Evolutionary conservation across 2,329 filamentous ascomycete genomes (phyloP).

Genomic region (Hymenoscyphus fructigenus): DNA sequence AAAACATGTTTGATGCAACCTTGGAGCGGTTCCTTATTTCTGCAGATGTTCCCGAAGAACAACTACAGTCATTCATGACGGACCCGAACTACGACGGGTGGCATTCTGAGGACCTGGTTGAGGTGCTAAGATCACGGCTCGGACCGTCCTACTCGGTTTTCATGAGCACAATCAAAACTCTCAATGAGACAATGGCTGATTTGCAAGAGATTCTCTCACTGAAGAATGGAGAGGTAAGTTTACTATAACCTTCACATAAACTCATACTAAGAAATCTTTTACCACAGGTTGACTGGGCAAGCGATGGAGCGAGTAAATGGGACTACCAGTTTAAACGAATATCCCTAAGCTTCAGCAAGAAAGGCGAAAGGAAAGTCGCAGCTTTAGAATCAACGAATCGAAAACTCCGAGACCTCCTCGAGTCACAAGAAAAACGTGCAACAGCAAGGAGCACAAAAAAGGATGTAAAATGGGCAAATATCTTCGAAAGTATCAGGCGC

Average conservation of each 20-base stretch:
- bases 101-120: constrained; percentile 20
- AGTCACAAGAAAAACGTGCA: constrained; percentile 15
- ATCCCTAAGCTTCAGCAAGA: constrained; percentile 28
- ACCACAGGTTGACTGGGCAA: constrained; percentile 28
- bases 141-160: constrained; percentile 24
- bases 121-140: constrained; percentile 18
- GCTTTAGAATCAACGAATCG: constrained; percentile 25
- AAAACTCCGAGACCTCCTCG: constrained; percentile 24
- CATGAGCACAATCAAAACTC: constrained; percentile 25
- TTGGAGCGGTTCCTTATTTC: constrained; percentile 26
- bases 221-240: constrained; percentile 27
- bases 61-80: constrained; percentile 24
- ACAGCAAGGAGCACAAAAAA: constrained; percentile 6
- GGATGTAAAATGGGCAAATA: constrained; percentile 25
- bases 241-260: neutral
- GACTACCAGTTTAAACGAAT: constrained; percentile 31
- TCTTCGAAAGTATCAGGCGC: constrained; percentile 27
- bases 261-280: neutral
- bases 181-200: constrained; percentile 25
- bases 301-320: constrained; percentile 24
- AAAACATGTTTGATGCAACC: constrained; percentile 24
- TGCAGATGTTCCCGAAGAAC: constrained; percentile 25
- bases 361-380: constrained; percentile 20
- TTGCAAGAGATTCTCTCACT: constrained; percentile 23
- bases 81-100: constrained; percentile 26